Evolutionary conservation across 2,329 filamentous ascomycete species (phyloP).

Genomic region (Diaporthe citriasiana): DNA sequence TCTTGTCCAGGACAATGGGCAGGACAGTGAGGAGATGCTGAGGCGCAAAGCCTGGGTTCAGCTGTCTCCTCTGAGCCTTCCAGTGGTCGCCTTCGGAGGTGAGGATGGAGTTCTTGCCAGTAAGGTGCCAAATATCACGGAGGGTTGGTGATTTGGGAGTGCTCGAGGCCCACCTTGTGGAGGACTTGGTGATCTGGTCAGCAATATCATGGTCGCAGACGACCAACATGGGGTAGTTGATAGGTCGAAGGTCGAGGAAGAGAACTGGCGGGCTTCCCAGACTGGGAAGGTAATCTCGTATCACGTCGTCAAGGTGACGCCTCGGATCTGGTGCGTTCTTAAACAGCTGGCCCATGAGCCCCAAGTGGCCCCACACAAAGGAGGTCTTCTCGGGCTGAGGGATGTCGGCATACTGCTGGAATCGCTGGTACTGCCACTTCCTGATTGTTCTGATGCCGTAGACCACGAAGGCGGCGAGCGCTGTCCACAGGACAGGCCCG

Average conservation of each 20-base stretch:
- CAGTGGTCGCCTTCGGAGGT: conserved; percentile 48
- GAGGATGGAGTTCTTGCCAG: conserved; percentile 47
- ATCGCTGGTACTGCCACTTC: conserved; percentile 35
- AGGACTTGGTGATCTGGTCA: conserved; percentile 54
- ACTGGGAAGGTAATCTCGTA: conserved; percentile 39
- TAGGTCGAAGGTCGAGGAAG: conserved; percentile 54
- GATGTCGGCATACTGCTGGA: conserved; percentile 34
- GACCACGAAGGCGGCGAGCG: conserved; percentile 24
- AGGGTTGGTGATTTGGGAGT: conserved; percentile 52
- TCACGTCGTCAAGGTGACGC: conserved; percentile 44
- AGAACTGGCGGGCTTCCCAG: conserved; percentile 53
- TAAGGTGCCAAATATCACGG: conserved; percentile 46
- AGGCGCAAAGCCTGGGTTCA: conserved; percentile 56
- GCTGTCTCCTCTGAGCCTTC: conserved; percentile 52
- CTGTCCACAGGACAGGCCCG: conserved; percentile 39
- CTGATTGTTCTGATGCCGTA: conserved; percentile 29
- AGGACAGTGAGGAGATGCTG: conserved; percentile 56
- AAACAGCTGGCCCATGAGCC: conserved; percentile 19
- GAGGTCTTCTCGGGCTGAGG: conserved; percentile 36
- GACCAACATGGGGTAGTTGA: conserved; percentile 51
- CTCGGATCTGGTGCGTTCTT: conserved; percentile 30
- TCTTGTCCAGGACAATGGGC: conserved; percentile 55
- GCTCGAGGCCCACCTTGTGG: conserved; percentile 51
- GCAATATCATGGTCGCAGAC: conserved; percentile 53
- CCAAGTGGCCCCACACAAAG: conserved; percentile 38